Percentiles rank a stretch among this genome's conserved stretches.
Evolutionary conservation across 768 basidiomycete species (phyloP).

Genomic region (Phanerodontia chrysosporium): DNA sequence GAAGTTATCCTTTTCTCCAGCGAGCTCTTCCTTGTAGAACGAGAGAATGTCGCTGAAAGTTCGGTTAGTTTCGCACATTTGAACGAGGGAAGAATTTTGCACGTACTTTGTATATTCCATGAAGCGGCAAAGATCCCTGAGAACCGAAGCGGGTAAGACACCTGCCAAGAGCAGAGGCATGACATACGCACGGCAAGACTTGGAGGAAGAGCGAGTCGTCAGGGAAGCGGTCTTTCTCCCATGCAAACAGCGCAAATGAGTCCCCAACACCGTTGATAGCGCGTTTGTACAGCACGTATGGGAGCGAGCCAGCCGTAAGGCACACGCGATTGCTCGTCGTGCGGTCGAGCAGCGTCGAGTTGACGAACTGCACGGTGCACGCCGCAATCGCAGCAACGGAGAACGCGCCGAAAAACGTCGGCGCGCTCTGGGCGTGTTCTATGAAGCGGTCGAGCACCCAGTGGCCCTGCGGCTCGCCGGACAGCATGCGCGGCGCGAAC

Average conservation of each 20-base stretch:
- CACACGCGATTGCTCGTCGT: not conserved
- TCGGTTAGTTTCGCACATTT: not conserved
- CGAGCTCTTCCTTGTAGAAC: slow-evolving; percentile 11
- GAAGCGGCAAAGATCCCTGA: not conserved
- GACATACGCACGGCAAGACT: slow-evolving; percentile 2
- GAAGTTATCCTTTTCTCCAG: slow-evolving; percentile 6
- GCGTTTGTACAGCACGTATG: slow-evolving; percentile 2
- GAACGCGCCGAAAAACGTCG: slow-evolving; percentile 23
- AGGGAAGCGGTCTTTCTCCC: not conserved
- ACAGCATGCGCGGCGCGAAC: not conserved
- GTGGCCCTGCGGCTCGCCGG: slow-evolving; percentile 5
- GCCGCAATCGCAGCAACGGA: not conserved
- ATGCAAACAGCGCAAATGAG: not conserved
- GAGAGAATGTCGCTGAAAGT: slow-evolving; percentile 7
- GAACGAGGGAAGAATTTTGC: not conserved
- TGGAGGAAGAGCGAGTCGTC: not conserved
- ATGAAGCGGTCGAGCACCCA: slow-evolving; percentile 21
- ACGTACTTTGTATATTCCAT: not conserved
- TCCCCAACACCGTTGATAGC: not conserved
- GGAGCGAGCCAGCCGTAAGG: not conserved
- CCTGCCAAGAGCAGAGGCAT: too few relatives aligned
- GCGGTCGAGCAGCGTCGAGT: not conserved
- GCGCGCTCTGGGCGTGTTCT: slow-evolving; percentile 25
- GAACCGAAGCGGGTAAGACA: not conserved
- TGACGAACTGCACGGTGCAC: not conserved